phyloP scores from a whole-genome alignment of 768 basidiomycete species.

The Tylopilus balloui region DNA sequence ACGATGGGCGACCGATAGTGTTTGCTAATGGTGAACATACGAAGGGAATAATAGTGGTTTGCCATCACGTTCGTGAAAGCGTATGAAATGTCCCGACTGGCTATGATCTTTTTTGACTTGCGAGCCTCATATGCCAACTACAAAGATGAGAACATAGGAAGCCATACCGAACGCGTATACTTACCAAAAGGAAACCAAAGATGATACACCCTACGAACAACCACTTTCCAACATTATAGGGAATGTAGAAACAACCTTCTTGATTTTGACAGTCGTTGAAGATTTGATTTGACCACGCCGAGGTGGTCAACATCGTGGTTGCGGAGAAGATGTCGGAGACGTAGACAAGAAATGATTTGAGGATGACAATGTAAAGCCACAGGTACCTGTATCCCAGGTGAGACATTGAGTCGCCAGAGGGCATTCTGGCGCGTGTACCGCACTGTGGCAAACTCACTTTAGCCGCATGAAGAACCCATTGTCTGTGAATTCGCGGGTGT shows the following conservation, averaged over 20 bases:
- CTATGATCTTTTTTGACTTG: conserved; percentile 92
- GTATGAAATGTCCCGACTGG: conserved; percentile 94
- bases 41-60: conserved; percentile 92
- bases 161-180: conserved; percentile 21
- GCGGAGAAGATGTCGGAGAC: conserved; percentile 97
- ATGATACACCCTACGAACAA: conserved; percentile 98
- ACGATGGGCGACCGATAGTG: background rate
- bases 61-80: conserved; percentile 98
- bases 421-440: background rate
- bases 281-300: conserved; percentile 88
- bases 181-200: conserved; percentile 90
- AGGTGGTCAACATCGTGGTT: conserved; percentile 90
- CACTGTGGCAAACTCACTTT: conserved; percentile 49
- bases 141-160: conserved; percentile 7
- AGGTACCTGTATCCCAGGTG: conserved; percentile 60
- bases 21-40: conserved; percentile 43
- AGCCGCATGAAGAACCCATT: conserved; percentile 81
- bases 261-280: conserved; percentile 65
- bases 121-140: conserved; percentile 89
- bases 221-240: conserved; percentile 90
- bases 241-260: conserved; percentile 75
- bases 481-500: conserved; percentile 88
- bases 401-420: conserved; percentile 1
- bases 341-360: conserved; percentile 96
- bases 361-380: conserved; percentile 87